These are phyloP conservation scores for Fraxinus pennsylvanica DNA, from an alignment of 257 asterid species.

Conservation along the genomic window DNA sequence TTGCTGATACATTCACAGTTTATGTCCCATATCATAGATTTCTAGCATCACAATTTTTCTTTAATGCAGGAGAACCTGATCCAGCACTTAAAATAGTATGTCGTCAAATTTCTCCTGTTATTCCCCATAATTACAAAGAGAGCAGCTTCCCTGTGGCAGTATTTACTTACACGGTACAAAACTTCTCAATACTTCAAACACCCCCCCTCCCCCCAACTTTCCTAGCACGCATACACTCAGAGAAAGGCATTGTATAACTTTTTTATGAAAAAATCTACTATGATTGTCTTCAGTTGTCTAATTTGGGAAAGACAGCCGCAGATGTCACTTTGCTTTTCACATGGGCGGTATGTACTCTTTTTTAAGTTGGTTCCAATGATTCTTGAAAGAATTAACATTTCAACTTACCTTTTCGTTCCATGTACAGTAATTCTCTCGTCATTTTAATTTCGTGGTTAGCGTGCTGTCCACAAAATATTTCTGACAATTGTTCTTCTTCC, in stretches of 20 bases:
- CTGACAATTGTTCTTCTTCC: slow-evolving; percentile 33
- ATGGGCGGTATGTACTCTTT: slow-evolving; percentile 76
- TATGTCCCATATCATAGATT: slow-evolving; percentile 18
- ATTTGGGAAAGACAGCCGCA: slow-evolving; percentile 68
- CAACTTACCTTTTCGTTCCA: background rate
- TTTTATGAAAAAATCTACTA: slow-evolving; percentile 27
- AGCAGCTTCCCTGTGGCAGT: slow-evolving; percentile 92
- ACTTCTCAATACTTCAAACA: slow-evolving; percentile 17
- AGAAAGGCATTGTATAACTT: slow-evolving; percentile 21
- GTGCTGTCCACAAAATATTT: slow-evolving; percentile 10
- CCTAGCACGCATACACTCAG: background rate
- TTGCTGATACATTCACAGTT: slow-evolving; percentile 22
- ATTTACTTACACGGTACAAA: slow-evolving; percentile 75
- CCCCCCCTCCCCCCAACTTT: slow-evolving; percentile 8
- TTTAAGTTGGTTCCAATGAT: slow-evolving; percentile 5
- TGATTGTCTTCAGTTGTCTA: slow-evolving; percentile 64
- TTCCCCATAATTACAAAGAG: slow-evolving; percentile 92
- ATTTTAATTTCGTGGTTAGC: slow-evolving; percentile 9
- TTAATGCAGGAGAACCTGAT: slow-evolving; percentile 90
- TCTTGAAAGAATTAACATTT: slow-evolving; percentile 19
- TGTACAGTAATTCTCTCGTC: slow-evolving; percentile 3
- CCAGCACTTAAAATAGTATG: slow-evolving; percentile 80
- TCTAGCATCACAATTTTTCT: slow-evolving; percentile 17
- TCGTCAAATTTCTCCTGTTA: slow-evolving; percentile 91
- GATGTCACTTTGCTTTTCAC: slow-evolving; percentile 88